Evolutionary conservation across 164 flowering plant species (phyloP).

Genomic region (Nymphaea thermarum): DNA sequence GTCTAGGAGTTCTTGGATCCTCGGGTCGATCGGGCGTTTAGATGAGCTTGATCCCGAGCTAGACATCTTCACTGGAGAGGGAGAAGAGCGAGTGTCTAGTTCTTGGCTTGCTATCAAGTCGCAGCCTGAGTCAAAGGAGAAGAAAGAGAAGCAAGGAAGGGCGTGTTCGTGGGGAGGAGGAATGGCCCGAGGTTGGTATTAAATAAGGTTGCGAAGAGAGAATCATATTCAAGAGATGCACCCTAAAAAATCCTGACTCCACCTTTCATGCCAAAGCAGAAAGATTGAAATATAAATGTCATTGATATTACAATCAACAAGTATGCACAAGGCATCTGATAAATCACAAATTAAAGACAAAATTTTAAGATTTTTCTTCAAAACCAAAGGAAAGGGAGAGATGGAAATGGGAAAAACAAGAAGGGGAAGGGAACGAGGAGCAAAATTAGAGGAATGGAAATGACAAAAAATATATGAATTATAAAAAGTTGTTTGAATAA

Average conservation of each 20-base stretch:
- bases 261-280: constrained; percentile 13
- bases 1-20: constrained; percentile 68
- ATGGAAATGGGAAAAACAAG: no score
- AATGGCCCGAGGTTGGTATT: background rate
- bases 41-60: constrained; percentile 83
- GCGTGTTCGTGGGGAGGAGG: constrained; percentile 5
- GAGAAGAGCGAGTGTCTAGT: background rate
- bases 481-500: no score
- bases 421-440: no score
- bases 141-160: constrained; percentile 8
- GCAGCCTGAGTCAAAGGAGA: constrained; percentile 4
- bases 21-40: constrained; percentile 64
- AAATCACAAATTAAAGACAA: no score
- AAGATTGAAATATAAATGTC: background rate
- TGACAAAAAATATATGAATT: no score
- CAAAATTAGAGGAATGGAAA: no score
- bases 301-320: no score
- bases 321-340: no score
- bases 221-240: constrained; percentile 13
- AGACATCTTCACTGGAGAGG: constrained; percentile 38
- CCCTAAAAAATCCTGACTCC: constrained; percentile 22
- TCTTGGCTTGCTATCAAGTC: no score
- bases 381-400: no score
- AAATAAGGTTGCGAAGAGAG: background rate
- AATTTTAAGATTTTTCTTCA: no score